A percentile compares a stretch with the other conserved stretches of the same genome.
Evolutionary conservation across 1,284 basidiomycete genomes (phyloP).

Genomic region (Cystobasidium pallidum): DNA sequence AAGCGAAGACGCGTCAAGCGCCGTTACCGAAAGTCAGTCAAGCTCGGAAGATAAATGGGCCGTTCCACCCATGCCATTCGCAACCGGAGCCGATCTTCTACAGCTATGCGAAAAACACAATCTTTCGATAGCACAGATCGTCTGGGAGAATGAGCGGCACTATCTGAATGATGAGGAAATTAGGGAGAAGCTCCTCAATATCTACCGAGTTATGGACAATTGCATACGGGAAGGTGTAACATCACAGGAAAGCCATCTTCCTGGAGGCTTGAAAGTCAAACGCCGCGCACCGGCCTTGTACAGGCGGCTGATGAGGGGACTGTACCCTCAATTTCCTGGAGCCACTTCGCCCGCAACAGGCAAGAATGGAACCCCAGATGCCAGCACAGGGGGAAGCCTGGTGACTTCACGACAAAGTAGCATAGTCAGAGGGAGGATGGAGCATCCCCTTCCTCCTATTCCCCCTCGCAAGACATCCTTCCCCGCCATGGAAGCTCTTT

Average conservation of each 20-base stretch:
- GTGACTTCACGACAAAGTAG: not conserved
- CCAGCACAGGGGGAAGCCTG: no score
- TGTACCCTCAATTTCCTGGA: constrained; percentile 55
- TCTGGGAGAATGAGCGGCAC: constrained; percentile 91
- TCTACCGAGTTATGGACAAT: constrained; percentile 92
- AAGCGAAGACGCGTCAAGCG: not conserved
- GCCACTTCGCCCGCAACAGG: not conserved
- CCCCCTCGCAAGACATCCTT: constrained; percentile 73
- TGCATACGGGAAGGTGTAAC: constrained; percentile 73
- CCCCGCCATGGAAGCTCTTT: constrained; percentile 88
- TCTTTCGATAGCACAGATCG: constrained; percentile 80
- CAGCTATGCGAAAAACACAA: constrained; percentile 80
- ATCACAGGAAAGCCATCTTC: constrained; percentile 69
- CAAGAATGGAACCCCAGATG: no score
- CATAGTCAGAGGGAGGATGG: constrained; percentile 69
- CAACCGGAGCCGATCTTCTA: constrained; percentile 75
- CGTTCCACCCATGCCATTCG: constrained; percentile 79
- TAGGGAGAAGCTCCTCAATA: constrained; percentile 70
- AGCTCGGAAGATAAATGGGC: constrained; percentile 27
- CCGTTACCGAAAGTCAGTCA: constrained; percentile 5
- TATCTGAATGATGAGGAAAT: constrained; percentile 78
- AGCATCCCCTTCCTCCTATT: constrained; percentile 80
- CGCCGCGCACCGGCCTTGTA: constrained; percentile 84
- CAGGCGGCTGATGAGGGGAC: constrained; percentile 61
- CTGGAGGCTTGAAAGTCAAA: constrained; percentile 77